Evolutionary conservation across 2,329 filamentous ascomycete genomes (phyloP), one percentile per base, ranked within the genome.

Genomic region (Fonsecaea nubica): DNA sequence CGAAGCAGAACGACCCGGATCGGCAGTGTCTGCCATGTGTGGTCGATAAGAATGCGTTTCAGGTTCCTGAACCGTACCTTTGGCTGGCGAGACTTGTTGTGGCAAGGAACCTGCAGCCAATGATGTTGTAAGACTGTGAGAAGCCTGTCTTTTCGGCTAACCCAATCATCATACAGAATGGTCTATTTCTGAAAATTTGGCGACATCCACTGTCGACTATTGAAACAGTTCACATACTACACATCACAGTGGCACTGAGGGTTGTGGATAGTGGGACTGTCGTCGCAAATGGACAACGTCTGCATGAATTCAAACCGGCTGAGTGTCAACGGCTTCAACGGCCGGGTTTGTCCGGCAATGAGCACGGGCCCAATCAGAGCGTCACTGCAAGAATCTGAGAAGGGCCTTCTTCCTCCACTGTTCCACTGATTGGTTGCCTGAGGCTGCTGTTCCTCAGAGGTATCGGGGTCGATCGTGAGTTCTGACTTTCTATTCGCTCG

Each of bases 111-210:
- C 13, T 4, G 32, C 15, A 59, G 33, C 57, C 57, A 59, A 59
- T 59, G 9, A 36, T 18, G 21, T 12, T 10, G 25, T 30, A 1
- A 8, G 15, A 30, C 42, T 6, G 57, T 33, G 38, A 15, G n/a
- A 12, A 36, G 40, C 32, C 45, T 38, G 40, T 42, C 30, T 50
- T 59, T 6, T 35, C 30, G 18, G 38, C 32, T 25, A 40, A 32
- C 9, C 57, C 57, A 59, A 59, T 59, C 57, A 59, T 50, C 57
- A 59, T 59, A 59, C 40, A 50, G 57, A 59, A 3, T 50, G 7
- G 25, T 18, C 25, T 9, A 13, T 18, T 33, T 9, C 12, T 8
- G 42, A 59, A 59, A 50, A 36, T 59, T 50, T 50, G 8, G 40
- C 21, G 40, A 15, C 36, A 48, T n/a, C 57, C 57, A 33, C 57